Evolutionary conservation across 257 asterid genomes (phyloP), one percentile per base, ranked within the genome.

Genomic region (Fraxinus pennsylvanica): DNA sequence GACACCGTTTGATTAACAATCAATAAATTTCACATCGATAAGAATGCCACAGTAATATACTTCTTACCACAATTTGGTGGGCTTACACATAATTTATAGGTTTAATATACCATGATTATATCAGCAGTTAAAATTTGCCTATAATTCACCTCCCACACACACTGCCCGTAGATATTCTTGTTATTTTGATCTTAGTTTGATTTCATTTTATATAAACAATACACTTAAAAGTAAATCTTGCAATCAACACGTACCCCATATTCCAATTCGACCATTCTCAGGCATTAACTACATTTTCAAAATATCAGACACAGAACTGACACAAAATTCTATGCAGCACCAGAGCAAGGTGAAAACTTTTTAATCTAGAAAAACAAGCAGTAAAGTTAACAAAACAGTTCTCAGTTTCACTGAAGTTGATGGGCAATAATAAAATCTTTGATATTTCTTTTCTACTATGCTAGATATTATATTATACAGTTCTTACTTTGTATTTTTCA

Each of bases 351-450:
- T 43, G 52, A 43, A 43, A 43, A 12, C 15, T 1, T 43, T 43
- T 63, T 63, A 43, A 10, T 17, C 52, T 12, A 43, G 52, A 2
- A 43, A 43, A 12, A 12, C 52, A 43, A 43, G 52, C 17, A 43
- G 17, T 10, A 12, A 43, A 43, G 52, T 43, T 10, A 43, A 43
- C 15, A 59, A 22, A 86, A 50, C 67, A 76, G 30, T 81, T 80
- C 79, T 80, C 82, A 78, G 74, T 76, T 79, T 22, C 81, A 54
- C 76, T 80, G 87, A 70, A 81, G 76, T 78, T 81, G 87, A 74
- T 86, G 87, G 83, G 4, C 61, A 82, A 83, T 83, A 79, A 84
- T 79, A 70, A 71, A 72, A 39, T 39, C 45, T 39, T 39, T 39
- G 45, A 39, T 39, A 39, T 47, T 76, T 33, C 45, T 8, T 39